A percentile compares a stretch with the other conserved stretches of the same genome.
These are phyloP conservation scores for Exophiala xenobiotica DNA, from an alignment of 2,329 filamentous ascomycete species.

Conservation along the genomic window DNA sequence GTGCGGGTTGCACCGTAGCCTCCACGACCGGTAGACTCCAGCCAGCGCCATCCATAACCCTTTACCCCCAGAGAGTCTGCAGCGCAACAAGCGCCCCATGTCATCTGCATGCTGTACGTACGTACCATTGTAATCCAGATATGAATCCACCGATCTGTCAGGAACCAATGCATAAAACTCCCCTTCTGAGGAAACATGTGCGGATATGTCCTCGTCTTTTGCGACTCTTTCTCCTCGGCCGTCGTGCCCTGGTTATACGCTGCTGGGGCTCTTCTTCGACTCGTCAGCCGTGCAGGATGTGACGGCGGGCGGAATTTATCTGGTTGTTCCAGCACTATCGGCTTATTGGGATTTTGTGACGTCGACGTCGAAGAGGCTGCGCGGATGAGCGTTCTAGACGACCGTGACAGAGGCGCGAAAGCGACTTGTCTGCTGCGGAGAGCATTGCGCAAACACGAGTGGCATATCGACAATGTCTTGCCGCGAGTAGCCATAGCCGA, in stretches of 20 bases:
- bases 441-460: conserved; percentile 33
- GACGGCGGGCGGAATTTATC: conserved; percentile 89
- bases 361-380: conserved; percentile 15
- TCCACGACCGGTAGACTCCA: no score
- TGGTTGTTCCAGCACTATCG: conserved; percentile 78
- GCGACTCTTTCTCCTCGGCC: conserved; percentile 63
- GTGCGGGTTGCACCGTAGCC: no score
- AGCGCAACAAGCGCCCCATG: no score
- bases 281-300: conserved; percentile 69
- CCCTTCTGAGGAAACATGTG: conserved; percentile 84
- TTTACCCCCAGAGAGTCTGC: not conserved
- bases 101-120: conserved; percentile 12
- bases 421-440: conserved; percentile 1
- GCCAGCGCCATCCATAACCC: no score
- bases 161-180: conserved; percentile 79
- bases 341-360: conserved; percentile 43
- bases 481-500: conserved; percentile 37
- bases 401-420: not conserved
- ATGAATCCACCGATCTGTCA: conserved; percentile 75
- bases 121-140: conserved; percentile 78
- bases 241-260: conserved; percentile 48
- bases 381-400: not conserved
- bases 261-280: conserved; percentile 59
- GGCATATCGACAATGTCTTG: conserved; percentile 54
- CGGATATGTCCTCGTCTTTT: conserved; percentile 73